These are phyloP conservation scores for Starmerella apis DNA, from an alignment of 805 yeast species.

Conservation along the genomic window DNA sequence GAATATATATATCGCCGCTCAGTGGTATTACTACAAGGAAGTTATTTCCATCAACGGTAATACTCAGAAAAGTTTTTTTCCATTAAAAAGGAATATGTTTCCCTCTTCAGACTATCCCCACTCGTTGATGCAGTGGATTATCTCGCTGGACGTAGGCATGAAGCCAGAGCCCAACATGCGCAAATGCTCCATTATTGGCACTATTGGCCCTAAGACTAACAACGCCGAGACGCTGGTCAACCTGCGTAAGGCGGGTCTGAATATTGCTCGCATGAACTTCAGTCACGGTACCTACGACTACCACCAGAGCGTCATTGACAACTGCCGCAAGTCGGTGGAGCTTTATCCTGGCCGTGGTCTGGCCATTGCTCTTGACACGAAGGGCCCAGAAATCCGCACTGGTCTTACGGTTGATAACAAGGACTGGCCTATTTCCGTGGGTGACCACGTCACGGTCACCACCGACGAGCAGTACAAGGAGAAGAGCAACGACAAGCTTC, in stretches of 20 bases:
- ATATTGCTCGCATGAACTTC: constrained; percentile 98
- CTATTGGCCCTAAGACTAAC: constrained; percentile 98
- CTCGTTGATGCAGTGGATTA: constrained; percentile 63
- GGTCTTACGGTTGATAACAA: constrained; percentile 76
- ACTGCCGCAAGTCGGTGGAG: constrained; percentile 88
- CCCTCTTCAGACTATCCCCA: constrained; percentile 26
- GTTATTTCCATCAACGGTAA: neutral
- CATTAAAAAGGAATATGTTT: constrained; percentile 12
- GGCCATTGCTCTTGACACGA: constrained; percentile 97
- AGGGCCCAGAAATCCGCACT: constrained; percentile 99
- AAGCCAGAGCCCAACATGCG: constrained; percentile 73
- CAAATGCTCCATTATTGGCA: constrained; percentile 95
- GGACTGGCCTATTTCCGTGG: constrained; percentile 74
- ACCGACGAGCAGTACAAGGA: constrained; percentile 73
- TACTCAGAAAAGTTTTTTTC: neutral
- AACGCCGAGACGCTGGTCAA: constrained; percentile 68
- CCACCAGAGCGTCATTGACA: constrained; percentile 94
- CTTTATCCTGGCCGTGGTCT: constrained; percentile 89
- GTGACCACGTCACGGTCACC: constrained; percentile 86
- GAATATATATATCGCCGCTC: neutral
- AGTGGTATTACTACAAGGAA: neutral
- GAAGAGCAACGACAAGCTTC: constrained; percentile 62
- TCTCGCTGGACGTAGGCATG: constrained; percentile 58
- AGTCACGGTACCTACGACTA: constrained; percentile 97
- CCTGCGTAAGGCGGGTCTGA: constrained; percentile 93